A percentile compares a stretch with the other conserved stretches of the same genome.
phyloP scores from a whole-genome alignment of 2,329 filamentous ascomycete species.

The Paecilomyces sp. region DNA sequence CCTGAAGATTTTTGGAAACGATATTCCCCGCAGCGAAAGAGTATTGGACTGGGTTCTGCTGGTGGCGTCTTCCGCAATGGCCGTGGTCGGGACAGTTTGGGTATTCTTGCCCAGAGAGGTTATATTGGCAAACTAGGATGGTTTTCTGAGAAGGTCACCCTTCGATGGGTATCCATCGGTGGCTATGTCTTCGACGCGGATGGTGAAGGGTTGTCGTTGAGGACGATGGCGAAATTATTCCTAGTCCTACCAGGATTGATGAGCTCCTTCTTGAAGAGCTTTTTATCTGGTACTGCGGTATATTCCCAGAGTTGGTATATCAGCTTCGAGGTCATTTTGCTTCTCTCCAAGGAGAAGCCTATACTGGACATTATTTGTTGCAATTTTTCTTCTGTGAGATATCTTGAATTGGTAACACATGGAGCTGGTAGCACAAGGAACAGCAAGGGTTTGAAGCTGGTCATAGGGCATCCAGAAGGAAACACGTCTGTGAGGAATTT shows the following conservation, averaged over 20 bases:
- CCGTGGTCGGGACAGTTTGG: conserved; percentile 73
- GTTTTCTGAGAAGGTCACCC: conserved; percentile 1
- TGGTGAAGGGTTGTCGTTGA: conserved; percentile 29
- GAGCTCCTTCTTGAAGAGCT: conserved; percentile 63
- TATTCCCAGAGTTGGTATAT: conserved; percentile 82
- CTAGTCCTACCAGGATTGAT: conserved; percentile 65
- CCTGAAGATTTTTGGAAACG: conserved; percentile 74
- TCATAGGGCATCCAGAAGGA: conserved; percentile 11
- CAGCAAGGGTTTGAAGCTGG: conserved; percentile 45
- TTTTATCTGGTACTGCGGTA: conserved; percentile 18
- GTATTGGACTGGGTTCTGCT: conserved; percentile 63
- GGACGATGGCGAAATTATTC: conserved; percentile 85
- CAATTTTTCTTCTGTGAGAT: conserved; percentile 67
- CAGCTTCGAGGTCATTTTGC: conserved; percentile 74
- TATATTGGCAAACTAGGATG: conserved; percentile 44
- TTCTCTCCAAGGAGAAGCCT: conserved; percentile 60
- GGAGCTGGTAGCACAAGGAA: conserved; percentile 87
- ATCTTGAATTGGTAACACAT: conserved; percentile 84
- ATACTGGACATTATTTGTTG: conserved; percentile 67
- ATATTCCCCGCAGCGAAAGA: conserved; percentile 59
- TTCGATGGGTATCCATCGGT: background rate
- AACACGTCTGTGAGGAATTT: conserved; percentile 52
- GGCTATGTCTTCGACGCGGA: conserved; percentile 5
- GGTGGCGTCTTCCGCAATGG: conserved; percentile 61
- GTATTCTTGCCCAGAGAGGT: conserved; percentile 76